Conservation (phyloP, 352 stramenopile species). For the Phytophthora pini region DNA sequence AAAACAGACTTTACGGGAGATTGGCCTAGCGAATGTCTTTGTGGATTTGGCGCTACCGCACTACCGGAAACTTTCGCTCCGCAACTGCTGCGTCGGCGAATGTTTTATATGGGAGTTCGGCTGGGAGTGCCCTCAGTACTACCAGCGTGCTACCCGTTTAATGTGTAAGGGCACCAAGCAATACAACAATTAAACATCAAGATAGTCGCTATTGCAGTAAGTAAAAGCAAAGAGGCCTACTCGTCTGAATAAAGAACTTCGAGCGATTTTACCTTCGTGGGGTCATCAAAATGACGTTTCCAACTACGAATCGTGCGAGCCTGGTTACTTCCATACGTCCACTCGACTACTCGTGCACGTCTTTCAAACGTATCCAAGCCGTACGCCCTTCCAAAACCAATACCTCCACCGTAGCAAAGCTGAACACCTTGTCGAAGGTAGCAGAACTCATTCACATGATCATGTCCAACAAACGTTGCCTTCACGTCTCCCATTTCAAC, state of each 20-base stretch:
- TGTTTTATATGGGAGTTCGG: slow-evolving; percentile 48
- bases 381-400: slow-evolving; percentile 50
- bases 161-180: slow-evolving; percentile 10
- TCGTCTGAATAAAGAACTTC: slow-evolving; percentile 48
- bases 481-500: slow-evolving; percentile 62
- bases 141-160: slow-evolving; percentile 38
- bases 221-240: slow-evolving; percentile 10
- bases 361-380: slow-evolving; percentile 33
- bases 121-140: slow-evolving; percentile 34
- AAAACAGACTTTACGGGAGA: slow-evolving; percentile 25
- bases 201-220: no score
- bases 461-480: slow-evolving; percentile 64
- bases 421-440: slow-evolving; percentile 57
- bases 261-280: slow-evolving; percentile 41
- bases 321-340: slow-evolving; percentile 41
- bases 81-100: slow-evolving; percentile 44
- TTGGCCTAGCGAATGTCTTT: slow-evolving; percentile 53
- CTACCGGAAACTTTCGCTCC: slow-evolving; percentile 40
- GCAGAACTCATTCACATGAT: slow-evolving; percentile 74
- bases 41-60: slow-evolving; percentile 46
- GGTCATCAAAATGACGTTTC: slow-evolving; percentile 46
- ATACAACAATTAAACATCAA: no score
- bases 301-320: slow-evolving; percentile 48
- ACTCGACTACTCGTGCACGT: slow-evolving; percentile 52
- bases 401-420: slow-evolving; percentile 63